Conservation (phyloP, 495 filamentous ascomycete species). For the Elasticomyces elasticus region DNA sequence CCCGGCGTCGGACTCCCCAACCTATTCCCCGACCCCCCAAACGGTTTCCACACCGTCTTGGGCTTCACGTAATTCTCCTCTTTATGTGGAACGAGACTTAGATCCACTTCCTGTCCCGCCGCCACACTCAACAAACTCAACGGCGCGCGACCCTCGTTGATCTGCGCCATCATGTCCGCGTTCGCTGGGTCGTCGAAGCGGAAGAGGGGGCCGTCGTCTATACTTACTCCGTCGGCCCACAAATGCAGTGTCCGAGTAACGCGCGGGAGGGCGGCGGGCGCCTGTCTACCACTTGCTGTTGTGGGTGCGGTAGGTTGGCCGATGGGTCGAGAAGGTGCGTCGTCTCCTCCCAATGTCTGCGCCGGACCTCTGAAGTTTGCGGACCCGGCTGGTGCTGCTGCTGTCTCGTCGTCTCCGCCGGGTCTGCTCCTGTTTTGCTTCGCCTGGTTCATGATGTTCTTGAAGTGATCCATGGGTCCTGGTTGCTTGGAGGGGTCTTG, state of each 20-base stretch:
- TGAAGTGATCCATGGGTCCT: conserved; percentile 52
- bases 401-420: conserved; percentile 41
- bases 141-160: conserved; percentile 77
- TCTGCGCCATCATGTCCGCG: conserved; percentile 67
- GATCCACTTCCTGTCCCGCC: conserved; percentile 77
- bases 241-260: conserved; percentile 70
- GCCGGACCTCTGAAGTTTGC: conserved; percentile 69
- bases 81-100: conserved; percentile 71
- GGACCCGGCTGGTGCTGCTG: conserved; percentile 18
- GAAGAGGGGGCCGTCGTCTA: conserved; percentile 87
- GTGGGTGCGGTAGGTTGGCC: conserved; percentile 47
- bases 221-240: conserved; percentile 88
- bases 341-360: conserved; percentile 83
- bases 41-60: conserved; percentile 81
- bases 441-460: conserved; percentile 75
- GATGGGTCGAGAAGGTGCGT: conserved; percentile 62
- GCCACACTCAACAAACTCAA: conserved; percentile 80
- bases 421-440: conserved; percentile 58
- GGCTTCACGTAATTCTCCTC: conserved; percentile 71
- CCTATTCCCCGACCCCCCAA: conserved; percentile 69
- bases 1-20: conserved; percentile 89
- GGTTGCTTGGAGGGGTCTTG: conserved; percentile 60
- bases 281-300: conserved; percentile 30
- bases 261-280: conserved; percentile 39
- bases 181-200: conserved; percentile 84